phyloP scores from a whole-genome alignment of 2,329 filamentous ascomycete genomes.

The Graphiopsis chlorocephala region DNA sequence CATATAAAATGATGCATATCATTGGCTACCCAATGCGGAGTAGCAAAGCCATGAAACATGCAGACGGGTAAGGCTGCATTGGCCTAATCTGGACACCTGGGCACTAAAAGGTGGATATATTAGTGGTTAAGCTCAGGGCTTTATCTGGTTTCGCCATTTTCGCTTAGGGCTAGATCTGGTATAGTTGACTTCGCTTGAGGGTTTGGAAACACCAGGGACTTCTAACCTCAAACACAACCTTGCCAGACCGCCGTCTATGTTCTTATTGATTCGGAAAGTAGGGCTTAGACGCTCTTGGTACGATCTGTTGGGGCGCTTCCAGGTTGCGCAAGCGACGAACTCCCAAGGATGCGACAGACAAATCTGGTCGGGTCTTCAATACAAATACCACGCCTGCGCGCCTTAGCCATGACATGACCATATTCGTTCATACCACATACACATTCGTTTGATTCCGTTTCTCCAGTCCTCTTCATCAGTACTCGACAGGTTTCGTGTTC shows the following conservation, averaged over 20 bases:
- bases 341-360: background rate
- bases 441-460: background rate
- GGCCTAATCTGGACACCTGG: background rate
- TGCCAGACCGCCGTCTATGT: background rate
- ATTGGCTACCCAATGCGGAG: background rate
- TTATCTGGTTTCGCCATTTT: background rate
- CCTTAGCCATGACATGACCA: background rate
- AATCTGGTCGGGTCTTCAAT: background rate
- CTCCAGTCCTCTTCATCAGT: background rate
- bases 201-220: background rate
- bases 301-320: background rate
- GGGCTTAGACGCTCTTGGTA: background rate
- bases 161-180: background rate
- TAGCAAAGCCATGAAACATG: background rate
- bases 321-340: background rate
- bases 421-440: background rate
- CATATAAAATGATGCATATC: background rate
- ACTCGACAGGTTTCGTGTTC: background rate
- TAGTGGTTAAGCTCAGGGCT: background rate
- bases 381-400: background rate
- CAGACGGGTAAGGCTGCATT: background rate
- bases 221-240: background rate
- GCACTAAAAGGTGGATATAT: background rate
- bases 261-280: background rate
- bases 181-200: background rate